Evolutionary conservation across 2,329 filamentous ascomycete genomes (phyloP), one percentile per base, ranked within the genome.

Genomic region (Fusarium heterosporum): DNA sequence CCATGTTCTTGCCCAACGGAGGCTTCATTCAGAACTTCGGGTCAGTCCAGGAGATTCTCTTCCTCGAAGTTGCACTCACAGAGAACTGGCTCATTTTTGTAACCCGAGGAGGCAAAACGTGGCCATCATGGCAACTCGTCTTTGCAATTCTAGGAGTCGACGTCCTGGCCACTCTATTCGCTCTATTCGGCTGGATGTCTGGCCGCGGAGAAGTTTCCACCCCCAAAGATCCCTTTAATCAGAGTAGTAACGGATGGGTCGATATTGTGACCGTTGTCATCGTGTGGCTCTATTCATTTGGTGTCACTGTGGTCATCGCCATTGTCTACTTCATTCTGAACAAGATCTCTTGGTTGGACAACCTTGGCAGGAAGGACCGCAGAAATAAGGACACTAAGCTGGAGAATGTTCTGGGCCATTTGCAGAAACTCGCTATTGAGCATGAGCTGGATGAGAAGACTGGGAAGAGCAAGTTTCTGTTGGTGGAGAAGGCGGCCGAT

Each of bases 31-130:
- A 66, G 32, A 68, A 68, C 4, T 66, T 66, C 1, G 64, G 64
- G 0, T 60, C 52, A 0, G 8, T 66, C 0, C 64, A 66, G 22
- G 64, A 66, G 14, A 59, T 66, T 1, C 28, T 66, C 1, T 66
- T 66, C 14, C 64, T 66, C 0, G 45, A 66, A 14, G 64, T 66
- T 3, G 64, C 64, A 0, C 64, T 66, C 4, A 66, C 64, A 1
- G 64, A 66, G 22, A 66, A 66, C 13, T 66, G 64, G 64, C 64
- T 66, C 3, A 66, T 66, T 2, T 66, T 66, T n/a, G 64, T 66
- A 6, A 66, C 64, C 0, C 7, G 64, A 13, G 64, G 64, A 4
- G 64, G 64, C 1, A 67, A 66, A 14, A 66, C 64, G 0, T 68
- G 64, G 64, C 64, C 64, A 3, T 66, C 64, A 1, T 66, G 64